phyloP scores from a whole-genome alignment of 2,329 filamentous ascomycete genomes.

The Volutella citrinella region DNA sequence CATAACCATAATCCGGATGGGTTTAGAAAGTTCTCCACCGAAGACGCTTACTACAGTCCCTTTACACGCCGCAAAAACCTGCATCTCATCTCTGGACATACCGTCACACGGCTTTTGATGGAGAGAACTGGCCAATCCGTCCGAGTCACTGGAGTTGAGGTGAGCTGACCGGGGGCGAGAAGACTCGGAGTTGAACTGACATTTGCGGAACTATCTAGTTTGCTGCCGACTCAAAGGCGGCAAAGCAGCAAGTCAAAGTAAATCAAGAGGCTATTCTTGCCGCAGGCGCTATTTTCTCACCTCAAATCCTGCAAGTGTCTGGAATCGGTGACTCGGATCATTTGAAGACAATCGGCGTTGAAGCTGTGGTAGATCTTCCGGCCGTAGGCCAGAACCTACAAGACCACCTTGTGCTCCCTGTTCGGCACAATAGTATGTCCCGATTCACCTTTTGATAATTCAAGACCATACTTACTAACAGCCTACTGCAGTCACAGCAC shows the following conservation, averaged over 20 bases:
- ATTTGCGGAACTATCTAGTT: no score
- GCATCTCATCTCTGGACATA: constrained; percentile 8
- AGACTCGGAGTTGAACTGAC: no score
- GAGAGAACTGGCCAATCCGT: background rate
- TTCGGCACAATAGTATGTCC: no score
- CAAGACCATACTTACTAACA: no score
- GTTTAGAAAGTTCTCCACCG: constrained; percentile 10
- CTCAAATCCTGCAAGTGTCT: constrained; percentile 11
- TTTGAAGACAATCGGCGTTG: constrained; percentile 4
- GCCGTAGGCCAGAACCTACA: constrained; percentile 12
- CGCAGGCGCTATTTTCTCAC: constrained; percentile 11
- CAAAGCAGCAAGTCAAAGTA: background rate
- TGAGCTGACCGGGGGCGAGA: constrained; percentile 1
- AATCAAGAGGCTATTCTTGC: constrained; percentile 11
- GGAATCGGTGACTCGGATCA: constrained; percentile 8
- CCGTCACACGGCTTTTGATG: constrained; percentile 8
- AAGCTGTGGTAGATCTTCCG: constrained; percentile 8
- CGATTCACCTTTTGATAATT: no score
- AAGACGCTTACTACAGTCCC: constrained; percentile 10
- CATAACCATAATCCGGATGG: constrained; percentile 5
- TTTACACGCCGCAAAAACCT: constrained; percentile 2
- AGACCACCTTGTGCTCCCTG: no score
- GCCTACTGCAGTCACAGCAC: no score
- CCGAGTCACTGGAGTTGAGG: constrained; percentile 12
- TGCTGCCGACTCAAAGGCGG: background rate